These are phyloP conservation scores for Verticillium longisporum DNA, from an alignment of 2,329 filamentous ascomycete species.

Conservation along the genomic window DNA sequence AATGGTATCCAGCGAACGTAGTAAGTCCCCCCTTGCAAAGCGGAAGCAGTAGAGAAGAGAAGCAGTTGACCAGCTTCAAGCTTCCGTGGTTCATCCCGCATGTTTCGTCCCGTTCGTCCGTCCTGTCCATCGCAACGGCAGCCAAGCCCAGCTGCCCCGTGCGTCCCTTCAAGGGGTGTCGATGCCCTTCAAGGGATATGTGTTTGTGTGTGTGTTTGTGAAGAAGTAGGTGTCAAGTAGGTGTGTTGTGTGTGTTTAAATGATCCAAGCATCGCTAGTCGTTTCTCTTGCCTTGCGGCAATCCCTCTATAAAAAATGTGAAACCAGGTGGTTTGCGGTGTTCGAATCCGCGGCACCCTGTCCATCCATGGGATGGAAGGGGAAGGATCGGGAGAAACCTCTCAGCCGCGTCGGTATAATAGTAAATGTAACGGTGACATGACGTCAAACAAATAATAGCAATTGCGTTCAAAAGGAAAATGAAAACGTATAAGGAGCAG, in stretches of 20 bases:
- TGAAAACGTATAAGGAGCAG: constrained; percentile 14
- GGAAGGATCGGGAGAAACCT: background rate
- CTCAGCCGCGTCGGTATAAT: constrained; percentile 7
- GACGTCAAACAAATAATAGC: constrained; percentile 10
- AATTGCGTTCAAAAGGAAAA: constrained; percentile 9
- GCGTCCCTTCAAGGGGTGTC: background rate
- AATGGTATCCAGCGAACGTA: constrained; percentile 1
- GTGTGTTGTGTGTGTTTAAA: background rate
- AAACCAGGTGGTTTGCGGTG: background rate
- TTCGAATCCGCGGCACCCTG: background rate
- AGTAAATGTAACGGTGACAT: constrained; percentile 6
- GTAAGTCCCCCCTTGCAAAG: background rate
- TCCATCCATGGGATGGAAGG: background rate
- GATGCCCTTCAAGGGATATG: background rate
- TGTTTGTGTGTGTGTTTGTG: background rate
- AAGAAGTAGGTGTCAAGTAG: background rate
- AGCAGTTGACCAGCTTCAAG: background rate
- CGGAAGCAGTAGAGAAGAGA: background rate
- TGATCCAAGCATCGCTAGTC: background rate
- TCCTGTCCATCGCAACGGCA: constrained; percentile 7
- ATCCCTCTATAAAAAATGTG: constrained; percentile 20
- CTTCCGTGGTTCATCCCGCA: constrained; percentile 6
- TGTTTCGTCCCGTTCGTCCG: constrained; percentile 6
- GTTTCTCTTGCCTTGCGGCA: constrained; percentile 30
- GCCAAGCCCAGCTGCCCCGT: constrained; percentile 10